Conservation (phyloP, 495 filamentous ascomycete species). For the Xylaria longipes region DNA sequence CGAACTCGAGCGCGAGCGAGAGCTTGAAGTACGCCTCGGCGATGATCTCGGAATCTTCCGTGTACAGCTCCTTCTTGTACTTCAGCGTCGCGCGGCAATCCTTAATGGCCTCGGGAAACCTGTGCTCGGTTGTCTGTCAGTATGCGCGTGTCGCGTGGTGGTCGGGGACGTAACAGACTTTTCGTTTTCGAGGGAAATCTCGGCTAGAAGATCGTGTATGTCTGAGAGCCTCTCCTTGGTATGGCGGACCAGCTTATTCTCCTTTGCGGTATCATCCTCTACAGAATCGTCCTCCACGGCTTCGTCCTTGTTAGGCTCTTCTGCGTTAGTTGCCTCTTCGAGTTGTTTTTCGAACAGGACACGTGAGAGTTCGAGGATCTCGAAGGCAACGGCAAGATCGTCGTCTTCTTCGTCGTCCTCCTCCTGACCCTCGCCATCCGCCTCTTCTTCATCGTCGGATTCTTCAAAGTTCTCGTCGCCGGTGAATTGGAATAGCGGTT, state of each 20-base stretch:
- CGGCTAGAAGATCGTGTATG: slow-evolving; percentile 87
- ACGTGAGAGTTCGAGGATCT: slow-evolving; percentile 89
- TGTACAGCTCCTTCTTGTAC: slow-evolving; percentile 77
- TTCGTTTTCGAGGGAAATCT: slow-evolving; percentile 95
- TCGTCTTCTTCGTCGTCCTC: slow-evolving; percentile 82
- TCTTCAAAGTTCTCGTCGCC: slow-evolving; percentile 94
- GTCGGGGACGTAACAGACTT: slow-evolving; percentile 46
- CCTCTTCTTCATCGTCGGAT: slow-evolving; percentile 66
- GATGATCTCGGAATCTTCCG: slow-evolving; percentile 77
- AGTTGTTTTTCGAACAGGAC: slow-evolving; percentile 70
- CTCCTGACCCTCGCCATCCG: slow-evolving; percentile 45
- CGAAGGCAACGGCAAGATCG: slow-evolving; percentile 87
- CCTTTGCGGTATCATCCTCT: slow-evolving; percentile 53
- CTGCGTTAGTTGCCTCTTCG: slow-evolving; percentile 51
- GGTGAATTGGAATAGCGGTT: slow-evolving; percentile 86
- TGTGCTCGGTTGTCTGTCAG: slow-evolving; percentile 36
- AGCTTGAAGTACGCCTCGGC: slow-evolving; percentile 96
- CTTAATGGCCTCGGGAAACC: slow-evolving; percentile 78
- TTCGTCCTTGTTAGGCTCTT: slow-evolving; percentile 60
- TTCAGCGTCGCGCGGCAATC: slow-evolving; percentile 78
- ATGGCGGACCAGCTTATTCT: slow-evolving; percentile 60
- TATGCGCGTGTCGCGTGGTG: slow-evolving; percentile 4
- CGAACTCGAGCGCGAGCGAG: slow-evolving; percentile 93
- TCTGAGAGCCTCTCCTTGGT: slow-evolving; percentile 87
- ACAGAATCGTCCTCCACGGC: slow-evolving; percentile 47